Percentiles rank a stretch among this genome's conserved stretches.
phyloP scores from a whole-genome alignment of 306 rosid genomes.

The Cajanus cajan region DNA sequence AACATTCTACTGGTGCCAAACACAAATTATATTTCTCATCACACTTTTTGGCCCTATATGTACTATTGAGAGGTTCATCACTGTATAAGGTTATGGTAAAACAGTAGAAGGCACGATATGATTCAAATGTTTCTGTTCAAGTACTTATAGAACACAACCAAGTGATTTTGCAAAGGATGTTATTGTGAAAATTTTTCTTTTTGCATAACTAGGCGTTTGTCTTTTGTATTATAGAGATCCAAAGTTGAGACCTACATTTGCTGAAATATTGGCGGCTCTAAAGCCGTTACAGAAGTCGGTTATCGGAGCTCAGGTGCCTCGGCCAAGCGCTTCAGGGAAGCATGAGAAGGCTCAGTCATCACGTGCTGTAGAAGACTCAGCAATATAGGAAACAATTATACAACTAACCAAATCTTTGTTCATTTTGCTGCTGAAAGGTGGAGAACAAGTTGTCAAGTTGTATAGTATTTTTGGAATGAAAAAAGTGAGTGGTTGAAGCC shows the following conservation, averaged over 20 bases:
- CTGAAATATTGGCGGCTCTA: conserved; percentile 88
- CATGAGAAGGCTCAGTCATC: conserved; percentile 41
- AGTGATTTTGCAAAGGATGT: not conserved
- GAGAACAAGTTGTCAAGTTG: conserved; percentile 48
- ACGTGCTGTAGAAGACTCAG: conserved; percentile 43
- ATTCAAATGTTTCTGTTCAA: not conserved
- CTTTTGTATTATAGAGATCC: conserved; percentile 69
- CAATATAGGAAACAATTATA: conserved; percentile 36
- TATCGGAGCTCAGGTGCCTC: conserved; percentile 52
- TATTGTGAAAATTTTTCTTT: not conserved
- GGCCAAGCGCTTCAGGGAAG: conserved; percentile 36
- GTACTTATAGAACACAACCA: not conserved
- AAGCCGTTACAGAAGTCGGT: conserved; percentile 84
- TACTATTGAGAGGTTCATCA: not conserved
- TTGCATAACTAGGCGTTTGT: conserved; percentile 9
- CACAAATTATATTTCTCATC: not conserved
- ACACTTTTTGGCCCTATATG: not conserved
- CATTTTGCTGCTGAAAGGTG: conserved; percentile 36
- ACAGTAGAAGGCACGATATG: not conserved
- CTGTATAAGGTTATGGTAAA: not conserved
- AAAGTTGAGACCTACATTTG: conserved; percentile 83
- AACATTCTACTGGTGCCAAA: not conserved
- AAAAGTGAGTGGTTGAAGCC: conserved; percentile 44
- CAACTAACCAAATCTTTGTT: conserved; percentile 47
- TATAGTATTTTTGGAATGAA: conserved; percentile 46